These are phyloP conservation scores for Penicillium hordei DNA, from an alignment of 2,329 filamentous ascomycete species.

Conservation along the genomic window DNA sequence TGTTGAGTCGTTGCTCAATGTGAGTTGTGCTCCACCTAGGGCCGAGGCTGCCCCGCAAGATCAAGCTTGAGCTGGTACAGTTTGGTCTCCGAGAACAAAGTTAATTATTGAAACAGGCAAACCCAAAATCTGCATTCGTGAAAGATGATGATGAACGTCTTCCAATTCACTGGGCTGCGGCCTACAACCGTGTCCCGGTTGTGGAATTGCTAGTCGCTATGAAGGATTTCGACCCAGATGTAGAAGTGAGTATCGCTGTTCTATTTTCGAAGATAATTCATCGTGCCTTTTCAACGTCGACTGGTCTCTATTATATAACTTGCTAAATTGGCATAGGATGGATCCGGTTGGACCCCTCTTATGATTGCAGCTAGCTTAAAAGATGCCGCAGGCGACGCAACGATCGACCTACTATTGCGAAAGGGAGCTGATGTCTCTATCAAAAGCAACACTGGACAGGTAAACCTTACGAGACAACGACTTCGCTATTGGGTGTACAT, in stretches of 20 bases:
- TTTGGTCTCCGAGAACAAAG: neutral
- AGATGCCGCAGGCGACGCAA: conserved; percentile 46
- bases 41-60: conserved; percentile 29
- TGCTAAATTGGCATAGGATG: conserved; percentile 37
- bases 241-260: conserved; percentile 55
- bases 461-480: conserved; percentile 15
- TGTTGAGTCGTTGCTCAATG: conserved; percentile 73
- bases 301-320: neutral
- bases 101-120: conserved; percentile 58
- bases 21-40: conserved; percentile 38
- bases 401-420: conserved; percentile 47
- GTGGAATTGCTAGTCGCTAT: conserved; percentile 68
- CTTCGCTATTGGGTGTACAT: neutral
- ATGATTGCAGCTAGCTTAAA: conserved; percentile 52
- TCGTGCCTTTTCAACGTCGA: neutral
- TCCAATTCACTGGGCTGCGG: conserved; percentile 90
- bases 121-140: conserved; percentile 72
- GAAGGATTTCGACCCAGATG: conserved; percentile 79
- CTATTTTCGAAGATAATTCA: neutral
- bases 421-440: conserved; percentile 50
- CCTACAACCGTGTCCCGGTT: conserved; percentile 75
- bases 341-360: conserved; percentile 51
- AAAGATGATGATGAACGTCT: conserved; percentile 84
- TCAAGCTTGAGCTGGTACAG: neutral
- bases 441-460: conserved; percentile 46